Percentiles rank a stretch among this genome's conserved stretches.
Conservation (phyloP, 148 eudicot species). For the Cornus controversa region DNA sequence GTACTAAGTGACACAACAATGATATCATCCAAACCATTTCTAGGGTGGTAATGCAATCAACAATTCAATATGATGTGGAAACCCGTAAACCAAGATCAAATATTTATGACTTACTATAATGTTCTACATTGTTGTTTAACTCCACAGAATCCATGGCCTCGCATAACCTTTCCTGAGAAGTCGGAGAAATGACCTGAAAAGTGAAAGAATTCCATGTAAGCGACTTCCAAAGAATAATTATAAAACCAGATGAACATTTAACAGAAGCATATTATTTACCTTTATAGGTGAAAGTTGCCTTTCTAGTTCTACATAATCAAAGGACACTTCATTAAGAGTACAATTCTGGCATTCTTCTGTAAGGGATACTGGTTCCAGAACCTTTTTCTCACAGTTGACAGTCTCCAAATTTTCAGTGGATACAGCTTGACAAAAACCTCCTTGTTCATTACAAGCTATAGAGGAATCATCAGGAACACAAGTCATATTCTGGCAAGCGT, state of each 20-base stretch:
- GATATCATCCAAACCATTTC: slow-evolving; percentile 1
- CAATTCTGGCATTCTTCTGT: slow-evolving; percentile 24
- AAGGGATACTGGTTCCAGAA: slow-evolving; percentile 12
- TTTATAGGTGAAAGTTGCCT: slow-evolving; percentile 73
- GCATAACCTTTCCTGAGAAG: slow-evolving; percentile 68
- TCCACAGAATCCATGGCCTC: slow-evolving; percentile 56
- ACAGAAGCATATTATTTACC: slow-evolving; percentile 32
- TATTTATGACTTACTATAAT: slow-evolving; percentile 46
- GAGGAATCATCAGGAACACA: slow-evolving; percentile 12
- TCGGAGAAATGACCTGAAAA: slow-evolving; percentile 75
- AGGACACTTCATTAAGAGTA: slow-evolving; percentile 39
- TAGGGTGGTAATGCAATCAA: background rate
- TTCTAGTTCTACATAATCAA: slow-evolving; percentile 55
- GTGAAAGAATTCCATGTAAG: slow-evolving; percentile 11
- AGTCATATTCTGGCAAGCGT: slow-evolving; percentile 16
- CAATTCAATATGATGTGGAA: too few relatives aligned
- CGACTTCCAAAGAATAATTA: background rate
- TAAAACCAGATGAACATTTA: background rate
- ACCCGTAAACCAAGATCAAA: background rate
- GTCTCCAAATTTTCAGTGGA: background rate
- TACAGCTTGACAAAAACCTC: background rate
- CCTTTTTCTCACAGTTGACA: background rate
- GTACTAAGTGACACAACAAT: background rate
- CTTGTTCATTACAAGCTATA: slow-evolving; percentile 10
- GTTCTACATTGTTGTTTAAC: slow-evolving; percentile 23